phyloP scores from a whole-genome alignment of 139 green algal genomes.

The Pleodorina starrii region DNA sequence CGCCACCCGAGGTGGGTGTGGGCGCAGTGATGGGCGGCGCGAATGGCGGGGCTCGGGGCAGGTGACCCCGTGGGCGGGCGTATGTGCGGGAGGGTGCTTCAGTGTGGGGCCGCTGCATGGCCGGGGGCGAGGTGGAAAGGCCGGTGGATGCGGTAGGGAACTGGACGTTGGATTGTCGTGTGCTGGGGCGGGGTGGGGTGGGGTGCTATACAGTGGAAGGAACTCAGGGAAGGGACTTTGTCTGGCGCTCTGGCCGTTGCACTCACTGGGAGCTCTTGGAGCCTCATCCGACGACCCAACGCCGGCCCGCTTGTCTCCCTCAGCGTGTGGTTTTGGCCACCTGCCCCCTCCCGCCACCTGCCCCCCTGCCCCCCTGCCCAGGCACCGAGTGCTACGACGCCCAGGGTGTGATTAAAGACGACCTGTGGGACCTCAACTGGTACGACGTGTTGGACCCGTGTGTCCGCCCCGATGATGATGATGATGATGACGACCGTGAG shows the following conservation, averaged over 20 bases:
- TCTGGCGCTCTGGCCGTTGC: too few species aligned
- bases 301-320: neutral
- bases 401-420: conserved; percentile 20
- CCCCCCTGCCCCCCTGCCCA: neutral
- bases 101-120: too few species aligned
- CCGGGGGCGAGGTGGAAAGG: neutral
- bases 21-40: neutral
- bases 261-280: too few species aligned
- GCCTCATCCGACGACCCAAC: too few species aligned
- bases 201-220: too few species aligned
- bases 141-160: neutral
- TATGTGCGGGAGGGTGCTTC: too few species aligned
- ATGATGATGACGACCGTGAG: neutral
- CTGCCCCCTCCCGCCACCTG: too few species aligned
- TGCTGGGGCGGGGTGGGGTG: too few species aligned
- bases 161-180: too few species aligned
- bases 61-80: too few species aligned
- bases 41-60: too few species aligned
- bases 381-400: conserved; percentile 24
- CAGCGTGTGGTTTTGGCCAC: neutral
- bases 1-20: neutral
- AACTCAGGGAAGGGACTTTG: too few species aligned
- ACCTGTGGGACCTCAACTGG: conserved; percentile 62
- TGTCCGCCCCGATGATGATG: neutral
- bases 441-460: conserved; percentile 57